These are phyloP conservation scores for Xylaria sp. DNA, from an alignment of 2,329 filamentous ascomycete species.

Conservation along the genomic window DNA sequence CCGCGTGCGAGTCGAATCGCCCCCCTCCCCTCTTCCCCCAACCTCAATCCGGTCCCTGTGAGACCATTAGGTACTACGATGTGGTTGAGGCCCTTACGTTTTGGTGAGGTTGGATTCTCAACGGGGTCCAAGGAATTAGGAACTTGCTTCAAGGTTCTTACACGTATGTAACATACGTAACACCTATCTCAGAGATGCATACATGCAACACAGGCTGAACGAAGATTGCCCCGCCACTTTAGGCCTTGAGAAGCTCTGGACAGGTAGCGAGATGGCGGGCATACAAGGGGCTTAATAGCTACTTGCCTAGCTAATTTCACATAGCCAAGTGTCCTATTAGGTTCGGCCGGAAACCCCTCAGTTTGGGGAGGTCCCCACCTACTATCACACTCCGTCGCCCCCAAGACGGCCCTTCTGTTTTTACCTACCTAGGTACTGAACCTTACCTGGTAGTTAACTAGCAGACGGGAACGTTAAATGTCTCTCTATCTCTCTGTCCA, in stretches of 20 bases:
- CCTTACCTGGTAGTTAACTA: no score
- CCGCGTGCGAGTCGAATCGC: neutral
- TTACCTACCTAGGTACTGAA: neutral
- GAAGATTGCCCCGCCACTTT: slow-evolving; percentile 5
- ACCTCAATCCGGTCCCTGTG: neutral
- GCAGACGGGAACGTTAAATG: neutral
- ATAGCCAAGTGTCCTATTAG: neutral
- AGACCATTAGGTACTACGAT: neutral
- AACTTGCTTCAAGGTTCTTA: neutral
- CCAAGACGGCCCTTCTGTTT: neutral
- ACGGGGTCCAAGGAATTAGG: neutral
- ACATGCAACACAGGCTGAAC: neutral
- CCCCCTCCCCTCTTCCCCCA: neutral
- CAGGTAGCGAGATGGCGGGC: slow-evolving; percentile 1
- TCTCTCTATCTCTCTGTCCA: neutral
- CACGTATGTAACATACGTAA: slow-evolving; percentile 2
- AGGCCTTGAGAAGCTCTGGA: neutral
- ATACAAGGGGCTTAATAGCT: neutral
- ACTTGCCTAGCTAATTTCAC: neutral
- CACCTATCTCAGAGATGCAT: neutral
- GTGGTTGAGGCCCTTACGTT: neutral
- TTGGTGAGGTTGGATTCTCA: neutral
- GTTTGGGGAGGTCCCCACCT: slow-evolving; percentile 16
- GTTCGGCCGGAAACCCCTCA: slow-evolving; percentile 5
- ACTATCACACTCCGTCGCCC: slow-evolving; percentile 5